Percentiles rank a stretch among this genome's conserved stretches.
Conservation (phyloP, 1,284 basidiomycete species). For the Volvariella surrecta region DNA sequence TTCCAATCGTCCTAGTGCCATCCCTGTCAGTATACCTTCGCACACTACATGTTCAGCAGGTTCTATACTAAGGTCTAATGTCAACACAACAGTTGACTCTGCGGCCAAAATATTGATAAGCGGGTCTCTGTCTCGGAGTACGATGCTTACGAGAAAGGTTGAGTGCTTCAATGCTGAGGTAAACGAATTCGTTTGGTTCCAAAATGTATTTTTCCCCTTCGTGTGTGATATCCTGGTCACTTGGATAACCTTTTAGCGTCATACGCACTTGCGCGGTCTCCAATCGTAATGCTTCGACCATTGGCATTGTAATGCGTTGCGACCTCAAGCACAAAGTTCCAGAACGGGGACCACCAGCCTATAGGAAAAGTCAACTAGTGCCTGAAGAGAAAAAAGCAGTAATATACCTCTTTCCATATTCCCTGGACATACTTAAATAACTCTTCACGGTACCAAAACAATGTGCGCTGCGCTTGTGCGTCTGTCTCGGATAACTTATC, state of each 20-base stretch:
- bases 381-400: conserved; percentile 2
- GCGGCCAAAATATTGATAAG: neutral
- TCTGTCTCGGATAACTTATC: conserved; percentile 53
- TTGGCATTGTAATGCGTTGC: conserved; percentile 65
- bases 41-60: conserved; percentile 59
- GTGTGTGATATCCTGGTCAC: conserved; percentile 19
- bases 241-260: conserved; percentile 29
- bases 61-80: conserved; percentile 44
- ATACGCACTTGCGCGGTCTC: conserved; percentile 57
- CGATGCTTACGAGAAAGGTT: conserved; percentile 53
- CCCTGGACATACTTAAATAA: conserved; percentile 64
- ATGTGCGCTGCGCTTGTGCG: conserved; percentile 54
- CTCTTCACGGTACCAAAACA: conserved; percentile 94
- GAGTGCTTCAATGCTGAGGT: conserved; percentile 43
- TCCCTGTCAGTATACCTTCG: conserved; percentile 56
- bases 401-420: conserved; percentile 74
- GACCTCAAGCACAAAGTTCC: conserved; percentile 72
- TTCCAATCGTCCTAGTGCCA: conserved; percentile 50
- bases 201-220: conserved; percentile 34
- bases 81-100: conserved; percentile 45
- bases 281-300: conserved; percentile 67
- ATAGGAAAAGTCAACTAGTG: conserved; percentile 7
- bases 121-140: neutral
- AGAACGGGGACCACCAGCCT: conserved; percentile 69
- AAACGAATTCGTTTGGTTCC: conserved; percentile 49